Evolutionary conservation across 306 rosid genomes (phyloP), one percentile per base, ranked within the genome.

Genomic region (Nissolia schottii): DNA sequence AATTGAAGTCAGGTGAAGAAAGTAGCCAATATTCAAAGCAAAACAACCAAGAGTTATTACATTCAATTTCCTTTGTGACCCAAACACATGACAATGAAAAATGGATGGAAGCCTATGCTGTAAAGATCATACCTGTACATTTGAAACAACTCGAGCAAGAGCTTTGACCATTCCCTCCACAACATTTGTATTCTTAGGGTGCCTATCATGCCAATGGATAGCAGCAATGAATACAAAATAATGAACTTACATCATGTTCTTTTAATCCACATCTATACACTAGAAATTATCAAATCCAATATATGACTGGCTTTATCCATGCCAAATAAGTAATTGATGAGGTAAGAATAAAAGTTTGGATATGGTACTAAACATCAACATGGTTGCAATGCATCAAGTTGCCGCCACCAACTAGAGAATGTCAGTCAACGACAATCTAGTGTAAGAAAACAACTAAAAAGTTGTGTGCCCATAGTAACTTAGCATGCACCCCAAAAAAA

Each of bases 101-200:
- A 23, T 24, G 28, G 23, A 48, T 66, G 55, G 32, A 66, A 35
- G 14, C 45, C 31, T 69, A 38, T 37, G 59, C 67, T 67, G 62
- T 40, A 41, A 69, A 77, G 40, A 80, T 67, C 86, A 75, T 82
- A 88, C 97, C 94, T 93, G 98, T 75, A 87, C 82, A 53, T 75
- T 89, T 48, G 97, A 89, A 82, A 93, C 94, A 70, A 93, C 96
- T 82, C 98, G 85, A 60, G 97, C 96, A 45, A 93, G 92, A 81
- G 92, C 96, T 86, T 93, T 93, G 75, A 93, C 94, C 78, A 93
- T 90, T 69, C 94, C 98, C 83, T 91, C 98, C 77, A 91, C 96
- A 70, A 93, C 91, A 85, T 91, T 93, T 67, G 98, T 93, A 76
- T 91, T 93, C 77, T 93, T 91, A 24, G 96, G 98, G 74, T 93